Base-by-base conservation (phyloP, 2,329 filamentous ascomycete genomes). In the Colletotrichum karsti region DNA sequence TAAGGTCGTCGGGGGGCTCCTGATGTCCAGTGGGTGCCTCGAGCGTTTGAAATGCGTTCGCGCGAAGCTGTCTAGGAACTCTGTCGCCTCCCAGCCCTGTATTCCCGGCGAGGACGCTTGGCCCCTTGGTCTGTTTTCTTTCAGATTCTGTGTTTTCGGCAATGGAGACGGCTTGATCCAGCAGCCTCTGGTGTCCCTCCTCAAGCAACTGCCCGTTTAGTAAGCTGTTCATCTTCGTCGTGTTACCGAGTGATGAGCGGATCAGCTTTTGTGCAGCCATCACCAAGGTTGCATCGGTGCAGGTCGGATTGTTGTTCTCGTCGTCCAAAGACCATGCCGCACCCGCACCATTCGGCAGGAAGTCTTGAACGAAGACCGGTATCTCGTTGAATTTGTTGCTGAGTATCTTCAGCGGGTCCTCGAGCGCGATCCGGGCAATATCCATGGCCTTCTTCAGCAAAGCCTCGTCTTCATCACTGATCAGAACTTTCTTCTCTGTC, bases 351-450 rank as follows among this genome's bases (percentile, higher is more conserved):
- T 83, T 82, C 0, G 93, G 92, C 3, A 70, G 60, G 74, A 95
- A 94, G 18, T 88, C 80, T 3, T 88, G 76, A 3, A 97, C 80
- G 65, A 90, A 92, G 10, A 97, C 78, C 0, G 94, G 94, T 65
- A 98, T 85, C 75, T 97, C 93, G 72, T 95, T 93, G 22, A 89
- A 90, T 26, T 82, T 79, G 65, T 91, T 92, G 73, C 94, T 90
- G 0, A 89, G 83, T 24, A 83, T 83, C 84, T 93, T 95, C 28
- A 91, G 85, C 7, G 79, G 73, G 67, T 91, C 95, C 0, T 75
- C 71, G 1, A 90, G 74, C 1, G 92, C 90, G 4, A 82, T 73
- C 44, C 88, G 84, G 1, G 93, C 91, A 57, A 91, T 85, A 1
- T 78, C 73, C n/a, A 97, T 89, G 4, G 92, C 93, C 55, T 91